phyloP scores from a whole-genome alignment of 2,329 filamentous ascomycete genomes.

The Myriosclerotinia scirpicola region DNA sequence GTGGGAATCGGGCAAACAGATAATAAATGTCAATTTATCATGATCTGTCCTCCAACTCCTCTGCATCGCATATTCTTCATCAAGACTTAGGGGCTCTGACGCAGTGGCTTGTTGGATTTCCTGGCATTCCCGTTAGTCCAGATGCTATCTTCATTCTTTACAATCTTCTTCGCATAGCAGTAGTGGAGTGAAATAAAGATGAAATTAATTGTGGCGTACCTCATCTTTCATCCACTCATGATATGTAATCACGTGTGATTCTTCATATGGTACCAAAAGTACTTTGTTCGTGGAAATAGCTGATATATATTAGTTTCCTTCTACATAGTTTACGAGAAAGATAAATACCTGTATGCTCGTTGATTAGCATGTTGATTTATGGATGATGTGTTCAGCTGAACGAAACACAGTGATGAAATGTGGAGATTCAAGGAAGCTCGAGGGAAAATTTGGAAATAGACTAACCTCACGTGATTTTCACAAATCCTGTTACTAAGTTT shows the following conservation, averaged over 20 bases:
- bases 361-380: slow-evolving; percentile 2
- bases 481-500: neutral
- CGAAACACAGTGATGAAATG: neutral
- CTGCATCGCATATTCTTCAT: slow-evolving; percentile 89
- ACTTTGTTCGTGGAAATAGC: slow-evolving; percentile 65
- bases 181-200: too few relatives aligned
- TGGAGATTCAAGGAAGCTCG: neutral
- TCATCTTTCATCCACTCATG: slow-evolving; percentile 81
- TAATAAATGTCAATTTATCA: slow-evolving; percentile 92
- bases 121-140: slow-evolving; percentile 42
- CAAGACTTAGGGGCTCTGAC: slow-evolving; percentile 76
- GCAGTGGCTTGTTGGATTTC: slow-evolving; percentile 81
- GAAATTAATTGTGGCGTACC: slow-evolving; percentile 16
- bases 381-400: neutral
- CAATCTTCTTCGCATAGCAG: too few relatives aligned
- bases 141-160: neutral
- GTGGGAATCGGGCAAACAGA: slow-evolving; percentile 50
- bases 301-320: slow-evolving; percentile 41
- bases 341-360: neutral
- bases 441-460: neutral
- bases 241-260: slow-evolving; percentile 78
- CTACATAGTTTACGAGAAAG: neutral
- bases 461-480: neutral
- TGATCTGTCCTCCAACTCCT: slow-evolving; percentile 75
- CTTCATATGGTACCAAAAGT: slow-evolving; percentile 80